Evolutionary conservation across 139 green algal species (phyloP), one percentile per base, ranked within the genome.

Genomic region (Coelastrella sp.): DNA sequence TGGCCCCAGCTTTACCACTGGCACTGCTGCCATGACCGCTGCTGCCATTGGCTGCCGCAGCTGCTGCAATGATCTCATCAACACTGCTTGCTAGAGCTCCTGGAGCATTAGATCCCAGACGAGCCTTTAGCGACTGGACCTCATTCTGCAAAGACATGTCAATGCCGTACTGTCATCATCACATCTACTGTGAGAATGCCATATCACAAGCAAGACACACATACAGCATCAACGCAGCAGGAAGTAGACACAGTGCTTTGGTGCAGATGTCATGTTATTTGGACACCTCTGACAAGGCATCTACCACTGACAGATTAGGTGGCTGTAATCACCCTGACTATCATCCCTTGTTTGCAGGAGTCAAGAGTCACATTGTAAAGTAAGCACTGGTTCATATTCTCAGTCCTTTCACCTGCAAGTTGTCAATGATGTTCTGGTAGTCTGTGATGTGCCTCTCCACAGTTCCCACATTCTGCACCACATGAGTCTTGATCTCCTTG

Each of bases 401-500:
- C n/a, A n/a, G n/a, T n/a, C n/a, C n/a, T n/a, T n/a, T n/a, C n/a
- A 83, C 77, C 88, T 94, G 92, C 72, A 96, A 87, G 67, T 92
- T 91, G 84, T 96, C 94, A 72, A 98, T 98, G 84, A 98, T 96
- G 45, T 86, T 82, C 76, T 96, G 91, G 86, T 97, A 96, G 83
- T 97, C 93, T 1, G 91, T 76, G 43, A 97, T 81, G 83, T 98
- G 95, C 40, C 73, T 89, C 88, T 96, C 91, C n/a, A 96, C 93
- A 0, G 90, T 96, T 59, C 90, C 91, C 30, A 93, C 88, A 81
- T 97, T 96, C 73, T 91, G 87, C n/a, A 94, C 85, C 62, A 97
- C 88, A 71, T 96, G 92, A 3, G 94, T 98, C 89, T 98, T 97
- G 90, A 98, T 98, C 86, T 97, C 94, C 89, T 98, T 98, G 43